Evolutionary conservation across 257 asterid genomes (phyloP), one percentile per base, ranked within the genome.

Genomic region (Eucommia ulmoides): DNA sequence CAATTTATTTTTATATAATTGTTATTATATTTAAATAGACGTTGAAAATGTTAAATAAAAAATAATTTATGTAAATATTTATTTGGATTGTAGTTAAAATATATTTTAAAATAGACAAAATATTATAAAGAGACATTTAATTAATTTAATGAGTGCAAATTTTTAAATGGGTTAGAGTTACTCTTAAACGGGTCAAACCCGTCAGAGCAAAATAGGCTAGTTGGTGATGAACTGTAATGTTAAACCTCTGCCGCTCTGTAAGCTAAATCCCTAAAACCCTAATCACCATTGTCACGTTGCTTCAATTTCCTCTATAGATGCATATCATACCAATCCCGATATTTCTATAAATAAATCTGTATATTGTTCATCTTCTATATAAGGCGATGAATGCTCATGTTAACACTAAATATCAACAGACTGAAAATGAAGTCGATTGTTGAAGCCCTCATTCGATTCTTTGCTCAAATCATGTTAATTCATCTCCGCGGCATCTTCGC

Each of bases 391-490:
- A 11, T 53, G 73, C 52, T 52, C 24, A 51, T 44, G 20, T 9
- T 71, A 55, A 53, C 54, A 53, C 42, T 62, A 46, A 55, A 58
- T 14, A 7, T 5, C 45, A 38, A 14, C 5, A 15, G 54, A 55
- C 45, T 62, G 47, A 58, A 61, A 68, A 51, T 71, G 80, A 72
- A 56, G 64, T 66, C 68, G 67, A 72, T 66, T 66, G 61, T 59
- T 74, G 67, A 73, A 64, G 51, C 50, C 42, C 52, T 18, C 55
- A 14, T 42, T 53, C 52, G 52, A 21, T 46, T 69, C 44, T 49
- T 66, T 63, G 56, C 50, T 23, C 50, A 60, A 62, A 77, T 81
- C 70, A 83, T 86, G 94, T 71, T 78, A 65, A 23, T 74, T 68
- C 66, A 74, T 69, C 63, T 66, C 54, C 84, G 92, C 3, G 47